These are phyloP conservation scores for Botryotinia globosa DNA, from an alignment of 2,329 filamentous ascomycete genomes.

Conservation along the genomic window DNA sequence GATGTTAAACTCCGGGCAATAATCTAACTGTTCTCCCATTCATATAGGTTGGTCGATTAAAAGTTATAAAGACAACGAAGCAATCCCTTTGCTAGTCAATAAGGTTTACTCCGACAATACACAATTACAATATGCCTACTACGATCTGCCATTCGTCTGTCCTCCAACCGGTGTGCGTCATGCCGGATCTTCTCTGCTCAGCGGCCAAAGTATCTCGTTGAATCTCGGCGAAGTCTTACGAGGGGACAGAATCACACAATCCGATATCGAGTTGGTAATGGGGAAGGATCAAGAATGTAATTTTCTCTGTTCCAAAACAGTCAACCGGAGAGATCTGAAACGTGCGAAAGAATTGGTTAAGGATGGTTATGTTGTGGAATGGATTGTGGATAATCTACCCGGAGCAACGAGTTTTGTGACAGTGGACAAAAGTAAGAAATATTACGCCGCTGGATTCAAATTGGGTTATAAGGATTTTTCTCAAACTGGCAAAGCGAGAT, in stretches of 20 bases:
- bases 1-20: neutral
- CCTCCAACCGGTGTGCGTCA: constrained; percentile 68
- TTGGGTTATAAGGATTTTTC: constrained; percentile 72
- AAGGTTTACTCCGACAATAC: constrained; percentile 89
- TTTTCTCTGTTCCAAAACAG: constrained; percentile 66
- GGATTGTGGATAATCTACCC: constrained; percentile 90
- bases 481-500: constrained; percentile 57
- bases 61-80: constrained; percentile 72
- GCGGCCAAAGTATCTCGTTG: constrained; percentile 73
- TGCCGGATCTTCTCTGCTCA: constrained; percentile 65
- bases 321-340: constrained; percentile 62
- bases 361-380: constrained; percentile 82
- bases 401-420: constrained; percentile 87
- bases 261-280: constrained; percentile 80
- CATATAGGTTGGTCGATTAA: constrained; percentile 73
- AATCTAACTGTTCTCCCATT: neutral
- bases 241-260: constrained; percentile 80
- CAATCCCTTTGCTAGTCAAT: constrained; percentile 83
- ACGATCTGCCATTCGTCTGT: constrained; percentile 83
- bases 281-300: constrained; percentile 70
- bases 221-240: constrained; percentile 86
- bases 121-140: constrained; percentile 88
- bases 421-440: constrained; percentile 78
- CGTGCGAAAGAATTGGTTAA: constrained; percentile 70
- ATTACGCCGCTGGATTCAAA: constrained; percentile 89